Evolutionary conservation across 352 stramenopile species (phyloP), one percentile per base, ranked within the genome.

Genomic region (Phytophthora chlamydospora): DNA sequence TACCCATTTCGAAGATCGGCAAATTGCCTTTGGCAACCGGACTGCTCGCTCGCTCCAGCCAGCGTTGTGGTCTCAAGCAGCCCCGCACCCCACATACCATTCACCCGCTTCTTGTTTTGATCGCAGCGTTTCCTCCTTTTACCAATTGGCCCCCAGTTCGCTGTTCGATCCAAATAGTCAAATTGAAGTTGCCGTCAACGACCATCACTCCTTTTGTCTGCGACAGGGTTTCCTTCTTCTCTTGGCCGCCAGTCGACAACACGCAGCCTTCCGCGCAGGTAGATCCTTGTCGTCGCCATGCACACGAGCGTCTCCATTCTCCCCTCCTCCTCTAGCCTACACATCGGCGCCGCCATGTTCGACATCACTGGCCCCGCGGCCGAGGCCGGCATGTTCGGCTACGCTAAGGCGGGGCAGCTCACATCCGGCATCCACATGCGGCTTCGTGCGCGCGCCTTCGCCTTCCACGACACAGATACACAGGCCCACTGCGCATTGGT

Each of bases 341-440:
- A 34, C 27, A 85, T 95, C 36, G 89, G 87, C 42, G 83, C 81
- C 2, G 89, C 68, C 11, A 91, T 92, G 73, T 91, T 80, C 75
- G 89, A 97, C 62, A 92, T 94, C 63, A 97, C 89, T 0, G 85
- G 85, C 0, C 87, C 87, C 0, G 85, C 83, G 0, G 85, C 84
- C 4, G 85, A 96, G 47, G 86, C 90, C 3, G 85, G 87, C 14
- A 97, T 97, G 87, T 93, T 93, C 58, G 90, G 89, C 6, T 97
- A 97, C 60, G 89, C 89, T 9, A 92, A 93, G 58, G 67, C 71
- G 4, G 73, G 73, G 2, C 90, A 97, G 57, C 56, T 90, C 1
- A 91, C 81, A 5, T 83, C 78, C 2, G 88, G 88, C 10, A 90
- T 97, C 52, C 88, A 96, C 73, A 94, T 95, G 80, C 85, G 90